phyloP scores from a whole-genome alignment of 2,329 filamentous ascomycete genomes.

The Emergomyces orientalis region DNA sequence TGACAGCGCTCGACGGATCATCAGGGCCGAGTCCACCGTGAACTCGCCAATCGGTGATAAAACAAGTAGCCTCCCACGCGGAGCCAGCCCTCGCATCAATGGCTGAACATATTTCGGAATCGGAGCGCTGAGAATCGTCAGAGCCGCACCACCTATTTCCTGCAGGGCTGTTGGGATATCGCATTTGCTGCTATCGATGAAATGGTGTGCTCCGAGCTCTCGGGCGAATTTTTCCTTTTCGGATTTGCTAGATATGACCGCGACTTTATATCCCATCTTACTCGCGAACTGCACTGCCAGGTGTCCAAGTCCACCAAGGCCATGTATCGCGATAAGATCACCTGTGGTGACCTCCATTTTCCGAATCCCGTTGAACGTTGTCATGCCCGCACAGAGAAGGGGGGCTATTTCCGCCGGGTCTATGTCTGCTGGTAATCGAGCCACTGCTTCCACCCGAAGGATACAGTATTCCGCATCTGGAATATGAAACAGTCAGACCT shows the following conservation, averaged over 20 bases:
- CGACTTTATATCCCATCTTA: slow-evolving; percentile 45
- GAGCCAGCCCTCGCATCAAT: slow-evolving; percentile 27
- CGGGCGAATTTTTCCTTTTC: slow-evolving; percentile 46
- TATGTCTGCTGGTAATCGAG: slow-evolving; percentile 40
- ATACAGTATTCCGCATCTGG: slow-evolving; percentile 31
- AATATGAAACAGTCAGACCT: slow-evolving; percentile 4
- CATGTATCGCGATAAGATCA: slow-evolving; percentile 43
- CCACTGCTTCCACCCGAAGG: slow-evolving; percentile 30
- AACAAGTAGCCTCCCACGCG: slow-evolving; percentile 29
- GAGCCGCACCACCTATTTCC: slow-evolving; percentile 28
- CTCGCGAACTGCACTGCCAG: slow-evolving; percentile 45
- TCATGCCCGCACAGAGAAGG: slow-evolving; percentile 43
- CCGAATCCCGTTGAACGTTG: slow-evolving; percentile 42
- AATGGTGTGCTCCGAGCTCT: slow-evolving; percentile 48
- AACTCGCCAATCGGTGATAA: slow-evolving; percentile 23
- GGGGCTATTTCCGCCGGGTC: slow-evolving; percentile 39
- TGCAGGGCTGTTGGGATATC: slow-evolving; percentile 28
- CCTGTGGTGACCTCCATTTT: slow-evolving; percentile 40
- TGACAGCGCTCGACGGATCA: slow-evolving; percentile 38
- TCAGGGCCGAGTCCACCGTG: slow-evolving; percentile 2
- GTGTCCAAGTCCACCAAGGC: slow-evolving; percentile 45
- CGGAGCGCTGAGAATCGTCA: slow-evolving; percentile 33
- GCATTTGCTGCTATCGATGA: slow-evolving; percentile 39
- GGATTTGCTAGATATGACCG: slow-evolving; percentile 41
- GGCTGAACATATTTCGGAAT: slow-evolving; percentile 26